Evolutionary conservation across 306 rosid genomes (phyloP).

Genomic region (Quercus dentata): DNA sequence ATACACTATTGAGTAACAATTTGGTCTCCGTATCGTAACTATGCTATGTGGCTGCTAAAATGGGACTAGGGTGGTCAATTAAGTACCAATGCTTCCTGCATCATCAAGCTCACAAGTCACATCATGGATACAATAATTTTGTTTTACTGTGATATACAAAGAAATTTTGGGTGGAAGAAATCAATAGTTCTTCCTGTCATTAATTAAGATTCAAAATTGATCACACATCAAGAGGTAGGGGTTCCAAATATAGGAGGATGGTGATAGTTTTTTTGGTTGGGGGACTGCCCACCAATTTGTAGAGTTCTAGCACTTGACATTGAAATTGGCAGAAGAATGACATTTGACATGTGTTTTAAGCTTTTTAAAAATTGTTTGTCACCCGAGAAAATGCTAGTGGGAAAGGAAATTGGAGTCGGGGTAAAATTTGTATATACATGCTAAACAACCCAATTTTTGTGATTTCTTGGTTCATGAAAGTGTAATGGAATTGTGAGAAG

Average conservation of each 20-base stretch:
- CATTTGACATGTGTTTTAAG: neutral
- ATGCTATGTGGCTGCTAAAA: neutral
- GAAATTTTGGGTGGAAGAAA: neutral
- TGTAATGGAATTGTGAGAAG: neutral
- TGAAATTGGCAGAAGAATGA: neutral
- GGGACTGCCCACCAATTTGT: neutral
- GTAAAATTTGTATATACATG: neutral
- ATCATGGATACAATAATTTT: too few species aligned
- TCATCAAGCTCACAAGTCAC: too few species aligned
- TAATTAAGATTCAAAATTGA: neutral
- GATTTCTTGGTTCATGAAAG: neutral
- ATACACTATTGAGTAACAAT: neutral
- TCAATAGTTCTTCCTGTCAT: neutral
- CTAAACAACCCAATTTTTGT: neutral
- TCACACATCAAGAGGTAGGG: neutral
- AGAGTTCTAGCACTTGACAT: neutral
- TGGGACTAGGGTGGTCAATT: too few species aligned
- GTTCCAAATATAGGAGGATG: neutral
- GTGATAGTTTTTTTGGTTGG: neutral
- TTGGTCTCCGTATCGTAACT: neutral
- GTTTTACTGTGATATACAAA: too few species aligned
- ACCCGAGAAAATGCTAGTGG: neutral
- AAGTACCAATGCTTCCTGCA: too few species aligned
- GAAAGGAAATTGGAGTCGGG: neutral
- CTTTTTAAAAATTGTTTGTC: neutral